Evolutionary conservation across 2,329 filamentous ascomycete species (phyloP), one percentile per base, ranked within the genome.

Genomic region (Sporothrix humicola): DNA sequence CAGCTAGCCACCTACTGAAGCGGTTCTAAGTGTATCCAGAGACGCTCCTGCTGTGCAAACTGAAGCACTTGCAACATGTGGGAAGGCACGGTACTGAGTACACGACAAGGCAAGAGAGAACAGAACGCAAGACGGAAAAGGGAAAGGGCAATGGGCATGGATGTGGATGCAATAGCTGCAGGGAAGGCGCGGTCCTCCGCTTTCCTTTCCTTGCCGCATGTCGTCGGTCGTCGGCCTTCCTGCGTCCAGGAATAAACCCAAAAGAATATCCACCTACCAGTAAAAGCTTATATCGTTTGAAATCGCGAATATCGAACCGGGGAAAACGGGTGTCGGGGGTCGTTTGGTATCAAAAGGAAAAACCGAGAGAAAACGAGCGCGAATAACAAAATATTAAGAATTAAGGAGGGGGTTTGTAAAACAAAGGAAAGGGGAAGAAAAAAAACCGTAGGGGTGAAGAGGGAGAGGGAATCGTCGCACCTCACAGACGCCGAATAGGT

Each of bases 401-500:
- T 54, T 63, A 61, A 68, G 20, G 65, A 46, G 44, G 65, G 58
- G n/a, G 52, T 63, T 58, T 42, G 26, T 37, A 72, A 59, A 56
- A 69, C 71, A 73, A 73, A 69, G 72, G 59, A 73, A 56, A 58
- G n/a, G 26, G 58, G n/a, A 31, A 46, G 31, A 37, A 31, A 26
- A 26, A 26, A 73, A 65, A 71, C n/a, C 10, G 52, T 50, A 61
- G 58, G 65, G 70, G 52, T 58, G 50, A 52, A 71, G 31, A 37
- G 31, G 31, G 31, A 72, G 73, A 74, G 74, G 74, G 74, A 73
- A 73, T 65, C 76, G 76, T 76, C 75, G 76, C 77, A 76, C 76
- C 76, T 77, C 85, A 87, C 85, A 84, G 85, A 79, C 73, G 78
- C 83, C 81, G 80, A 82, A 83, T 15, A 50, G 81, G 80, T 82